phyloP scores from a whole-genome alignment of 2,329 filamentous ascomycete species.

The Fusarium sp. region DNA sequence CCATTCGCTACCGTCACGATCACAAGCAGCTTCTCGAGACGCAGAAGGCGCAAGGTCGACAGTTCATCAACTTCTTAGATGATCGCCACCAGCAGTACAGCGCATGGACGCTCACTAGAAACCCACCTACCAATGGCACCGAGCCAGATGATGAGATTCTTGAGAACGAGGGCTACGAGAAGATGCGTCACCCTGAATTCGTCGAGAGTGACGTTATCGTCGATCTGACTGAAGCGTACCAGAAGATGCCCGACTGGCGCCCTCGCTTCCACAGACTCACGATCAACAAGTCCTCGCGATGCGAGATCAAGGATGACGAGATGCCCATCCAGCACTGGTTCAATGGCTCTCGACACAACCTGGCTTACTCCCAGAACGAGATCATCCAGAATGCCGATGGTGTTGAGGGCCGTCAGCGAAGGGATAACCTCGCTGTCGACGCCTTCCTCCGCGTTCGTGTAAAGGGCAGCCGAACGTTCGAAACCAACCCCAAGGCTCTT shows the following conservation, averaged over 20 bases:
- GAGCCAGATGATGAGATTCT: conserved; percentile 52
- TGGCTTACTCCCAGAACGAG: conserved; percentile 52
- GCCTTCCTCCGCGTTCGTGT: conserved; percentile 51
- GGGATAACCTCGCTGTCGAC: conserved; percentile 52
- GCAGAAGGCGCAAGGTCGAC: conserved; percentile 50
- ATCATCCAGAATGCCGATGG: conserved; percentile 54
- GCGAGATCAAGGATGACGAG: conserved; percentile 50
- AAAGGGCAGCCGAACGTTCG: conserved; percentile 52
- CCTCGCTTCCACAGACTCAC: conserved; percentile 50
- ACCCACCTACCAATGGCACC: conserved; percentile 47
- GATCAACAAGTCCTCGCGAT: conserved; percentile 48
- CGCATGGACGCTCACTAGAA: conserved; percentile 56
- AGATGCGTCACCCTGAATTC: conserved; percentile 55
- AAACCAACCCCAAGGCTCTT: conserved; percentile 49
- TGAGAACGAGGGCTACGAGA: conserved; percentile 47
- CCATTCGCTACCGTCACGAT: conserved; percentile 54
- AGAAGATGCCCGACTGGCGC: conserved; percentile 55
- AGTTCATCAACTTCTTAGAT: conserved; percentile 50
- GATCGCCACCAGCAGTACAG: conserved; percentile 57
- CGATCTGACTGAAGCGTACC: conserved; percentile 56
- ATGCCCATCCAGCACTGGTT: conserved; percentile 56
- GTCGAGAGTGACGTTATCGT: conserved; percentile 59
- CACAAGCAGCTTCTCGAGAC: conserved; percentile 51
- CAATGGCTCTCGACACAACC: conserved; percentile 45
- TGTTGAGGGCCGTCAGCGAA: conserved; percentile 53